Evolutionary conservation across 2,329 filamentous ascomycete species (phyloP), one percentile per base, ranked within the genome.

Genomic region (Basipetospora chlamydospora): DNA sequence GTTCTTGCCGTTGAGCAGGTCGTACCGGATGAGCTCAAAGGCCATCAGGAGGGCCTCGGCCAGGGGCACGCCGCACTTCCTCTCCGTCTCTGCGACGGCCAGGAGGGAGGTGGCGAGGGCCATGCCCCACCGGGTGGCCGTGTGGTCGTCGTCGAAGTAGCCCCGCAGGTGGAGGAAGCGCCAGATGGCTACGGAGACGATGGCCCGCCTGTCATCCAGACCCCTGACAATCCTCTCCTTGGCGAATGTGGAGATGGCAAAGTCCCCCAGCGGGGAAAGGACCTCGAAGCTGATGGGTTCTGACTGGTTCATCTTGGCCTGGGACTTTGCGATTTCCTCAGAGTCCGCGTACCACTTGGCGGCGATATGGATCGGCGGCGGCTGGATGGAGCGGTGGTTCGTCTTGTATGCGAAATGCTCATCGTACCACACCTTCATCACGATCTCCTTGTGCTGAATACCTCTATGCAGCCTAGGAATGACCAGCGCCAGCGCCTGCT

Each of bases 161-260:
- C 80, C 86, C 41, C 87, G 76, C 33, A 96, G 67, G 51, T 94
- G 84, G 16, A 98, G 67, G 57, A 95, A 90, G 38, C 86, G 75
- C 80, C 85, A 95, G 40, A 88, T 69, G 6, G 79, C 73, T 47
- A 94, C 83, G 13, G 73, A 73, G 6, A 67, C 58, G 38, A 85
- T 61, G 38, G 88, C 70, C 48, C 90, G 81, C 12, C 58, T 53
- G 16, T 64, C 66, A 33, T 80, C 68, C 43, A 79, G 72, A n/a
- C 78, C 72, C 41, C 67, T 73, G 26, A 66, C 75, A 11, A 58
- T 51, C 47, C 63, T 67, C 44, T 68, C 73, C 38, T 66, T 70
- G 17, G 71, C 63, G 35, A 83, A 66, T 0, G 83, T 84, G 46
- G 73, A 74, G 38, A 75, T 64, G 3, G 73, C 72, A 49, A 92